Evolutionary conservation across 176 grass and related monocot species (phyloP), one percentile per base, ranked within the genome.

Genomic region (Rhynchospora pubera): DNA sequence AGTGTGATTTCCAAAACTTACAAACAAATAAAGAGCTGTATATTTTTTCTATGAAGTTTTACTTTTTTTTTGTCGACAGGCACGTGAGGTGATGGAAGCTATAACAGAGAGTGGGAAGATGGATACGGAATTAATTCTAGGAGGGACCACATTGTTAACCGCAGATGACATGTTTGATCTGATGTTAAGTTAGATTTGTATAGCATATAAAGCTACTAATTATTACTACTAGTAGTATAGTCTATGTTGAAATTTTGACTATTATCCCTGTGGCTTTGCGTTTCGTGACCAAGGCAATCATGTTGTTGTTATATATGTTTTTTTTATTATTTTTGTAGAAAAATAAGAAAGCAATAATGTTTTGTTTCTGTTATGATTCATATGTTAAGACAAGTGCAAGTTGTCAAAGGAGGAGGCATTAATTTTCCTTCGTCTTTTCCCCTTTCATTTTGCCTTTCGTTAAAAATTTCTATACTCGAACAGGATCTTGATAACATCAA

Each of bases 111-210:
- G 87, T 70, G 80, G 77, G 65, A 95, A 91, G 81, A 79, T 90
- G 15, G 90, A 94, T 66, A 79, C 89, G 24, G 89, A 99, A 64
- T 81, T 95, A 80, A 90, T 99, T 99, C 81, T 99, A 68, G 92
- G 96, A 77, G 96, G 92, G 16, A 99, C 92, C 62, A 93, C 85
- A 65, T 89, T 99, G 74, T 89, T 99, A 57, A 95, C 91, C 55
- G 89, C 89, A 65, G 86, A 89, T 77, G 92, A 95, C 84, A 93
- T 95, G 96, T 99, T 99, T 85, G 84, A 95, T 76, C 82, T 93
- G 76, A 88, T 99, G 84, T 59, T 99, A 77, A 93, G 89, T 72
- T 91, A 82, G 65, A 63, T 82, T 82, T 76, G 72, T 76, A 76
- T 23, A 76, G 21, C 15, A 69, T 69, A 69, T 69, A 16, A 55